A percentile compares a stretch with the other conserved stretches of the same genome.
Conservation (phyloP, 331 rosid species). For the Malus hybrid region DNA sequence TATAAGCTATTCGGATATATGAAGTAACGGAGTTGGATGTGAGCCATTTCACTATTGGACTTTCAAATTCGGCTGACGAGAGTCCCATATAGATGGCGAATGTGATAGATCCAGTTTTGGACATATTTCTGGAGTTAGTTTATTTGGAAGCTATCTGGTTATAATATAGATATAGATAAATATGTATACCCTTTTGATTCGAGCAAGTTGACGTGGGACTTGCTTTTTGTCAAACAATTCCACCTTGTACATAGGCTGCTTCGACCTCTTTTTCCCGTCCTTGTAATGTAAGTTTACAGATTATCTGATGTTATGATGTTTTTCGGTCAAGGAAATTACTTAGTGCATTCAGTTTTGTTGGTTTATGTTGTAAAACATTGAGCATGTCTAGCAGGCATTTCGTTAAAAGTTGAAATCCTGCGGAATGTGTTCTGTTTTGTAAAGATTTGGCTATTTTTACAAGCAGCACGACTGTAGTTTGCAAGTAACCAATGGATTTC, state of each 20-base stretch:
- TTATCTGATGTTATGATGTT: conserved; percentile 10
- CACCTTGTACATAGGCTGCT: conserved; percentile 41
- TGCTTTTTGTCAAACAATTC: conserved; percentile 30
- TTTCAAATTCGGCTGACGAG: conserved; percentile 4
- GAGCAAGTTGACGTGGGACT: conserved; percentile 29
- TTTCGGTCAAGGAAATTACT: not conserved
- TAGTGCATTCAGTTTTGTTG: not conserved
- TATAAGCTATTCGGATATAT: conserved; percentile 29
- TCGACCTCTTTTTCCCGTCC: conserved; percentile 11
- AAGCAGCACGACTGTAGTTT: not conserved
- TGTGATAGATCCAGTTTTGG: conserved; percentile 55
- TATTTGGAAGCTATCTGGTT: conserved; percentile 27
- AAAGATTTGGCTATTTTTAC: not conserved
- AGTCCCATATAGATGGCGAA: conserved; percentile 35
- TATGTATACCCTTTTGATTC: conserved; percentile 19
- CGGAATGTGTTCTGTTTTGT: too few species aligned
- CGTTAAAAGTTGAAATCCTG: not conserved
- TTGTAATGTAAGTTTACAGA: conserved; percentile 36
- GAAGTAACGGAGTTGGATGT: conserved; percentile 21
- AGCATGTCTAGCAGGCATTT: not conserved
- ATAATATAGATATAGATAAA: conserved; percentile 18
- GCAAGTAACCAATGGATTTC: not conserved
- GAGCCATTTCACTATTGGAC: conserved; percentile 5
- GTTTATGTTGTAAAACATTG: not conserved
- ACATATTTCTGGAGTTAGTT: conserved; percentile 37